Conservation (phyloP, 139 green algal species). For the Deuterostichococcus epilithicus region DNA sequence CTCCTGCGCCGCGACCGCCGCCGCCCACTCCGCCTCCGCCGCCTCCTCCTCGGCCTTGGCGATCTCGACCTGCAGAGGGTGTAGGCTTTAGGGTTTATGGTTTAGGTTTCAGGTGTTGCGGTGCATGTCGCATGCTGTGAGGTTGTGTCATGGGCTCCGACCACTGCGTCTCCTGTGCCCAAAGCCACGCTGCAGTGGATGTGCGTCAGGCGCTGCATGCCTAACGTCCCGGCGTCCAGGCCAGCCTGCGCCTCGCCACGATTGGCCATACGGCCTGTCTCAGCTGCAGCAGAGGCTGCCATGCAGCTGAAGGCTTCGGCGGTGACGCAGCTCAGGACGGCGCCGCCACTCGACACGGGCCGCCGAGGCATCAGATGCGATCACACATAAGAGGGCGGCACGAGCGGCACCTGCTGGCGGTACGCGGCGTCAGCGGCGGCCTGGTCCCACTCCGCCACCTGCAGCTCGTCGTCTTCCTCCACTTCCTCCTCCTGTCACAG, state of each 20-base stretch:
- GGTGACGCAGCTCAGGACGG: no score
- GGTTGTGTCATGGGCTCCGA: no score
- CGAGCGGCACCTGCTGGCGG: slow-evolving; percentile 34
- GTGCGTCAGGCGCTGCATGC: slow-evolving; percentile 6
- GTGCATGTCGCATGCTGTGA: no score
- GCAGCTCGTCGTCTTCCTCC: slow-evolving; percentile 48
- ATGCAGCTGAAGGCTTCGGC: background rate
- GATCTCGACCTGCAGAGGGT: background rate
- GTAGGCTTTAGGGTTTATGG: no score
- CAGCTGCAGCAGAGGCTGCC: background rate
- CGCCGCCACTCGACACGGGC: no score
- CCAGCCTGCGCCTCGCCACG: background rate
- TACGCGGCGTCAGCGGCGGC: slow-evolving; percentile 50
- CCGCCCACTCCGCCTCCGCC: background rate
- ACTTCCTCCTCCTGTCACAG: slow-evolving; percentile 43
- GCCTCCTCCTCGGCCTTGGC: slow-evolving; percentile 13
- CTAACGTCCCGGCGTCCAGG: background rate
- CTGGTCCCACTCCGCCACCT: slow-evolving; percentile 64
- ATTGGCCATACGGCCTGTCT: background rate
- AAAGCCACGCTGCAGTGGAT: no score
- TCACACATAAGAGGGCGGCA: slow-evolving; percentile 1
- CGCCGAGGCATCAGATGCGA: background rate
- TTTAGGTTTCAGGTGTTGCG: slow-evolving; percentile 4
- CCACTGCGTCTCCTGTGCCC: no score
- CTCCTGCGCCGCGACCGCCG: no score